These are phyloP conservation scores for Kuraishia capsulata DNA, from an alignment of 805 yeast species.

Conservation along the genomic window DNA sequence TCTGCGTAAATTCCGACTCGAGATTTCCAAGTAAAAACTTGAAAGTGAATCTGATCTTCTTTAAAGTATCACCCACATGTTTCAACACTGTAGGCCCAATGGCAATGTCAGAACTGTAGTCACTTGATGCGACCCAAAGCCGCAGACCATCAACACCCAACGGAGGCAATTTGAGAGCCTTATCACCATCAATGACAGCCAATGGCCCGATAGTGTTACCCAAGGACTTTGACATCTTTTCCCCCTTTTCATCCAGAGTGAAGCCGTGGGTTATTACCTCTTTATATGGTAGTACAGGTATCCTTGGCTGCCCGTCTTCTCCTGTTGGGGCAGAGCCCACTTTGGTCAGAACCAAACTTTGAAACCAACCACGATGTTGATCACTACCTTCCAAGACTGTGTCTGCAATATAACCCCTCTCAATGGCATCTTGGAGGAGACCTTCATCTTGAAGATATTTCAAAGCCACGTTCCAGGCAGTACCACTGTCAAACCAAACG, in stretches of 20 bases:
- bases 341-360: slow-evolving; percentile 78
- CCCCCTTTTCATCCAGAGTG: slow-evolving; percentile 74
- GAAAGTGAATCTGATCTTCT: slow-evolving; percentile 76
- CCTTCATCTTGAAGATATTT: slow-evolving; percentile 26
- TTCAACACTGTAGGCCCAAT: slow-evolving; percentile 64
- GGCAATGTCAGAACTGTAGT: slow-evolving; percentile 73
- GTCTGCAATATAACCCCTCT: slow-evolving; percentile 51
- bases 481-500: slow-evolving; percentile 98
- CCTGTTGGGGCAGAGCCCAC: slow-evolving; percentile 28
- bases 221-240: slow-evolving; percentile 88
- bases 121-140: slow-evolving; percentile 83
- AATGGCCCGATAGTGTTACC: slow-evolving; percentile 75
- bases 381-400: slow-evolving; percentile 96
- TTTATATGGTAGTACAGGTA: slow-evolving; percentile 50
- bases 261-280: slow-evolving; percentile 89
- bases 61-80: slow-evolving; percentile 71
- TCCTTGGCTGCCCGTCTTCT: no score
- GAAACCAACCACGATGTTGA: slow-evolving; percentile 99
- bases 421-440: slow-evolving; percentile 18
- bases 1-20: slow-evolving; percentile 23
- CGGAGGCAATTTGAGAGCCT: slow-evolving; percentile 39
- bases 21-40: slow-evolving; percentile 77
- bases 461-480: slow-evolving; percentile 70
- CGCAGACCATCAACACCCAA: slow-evolving; percentile 89
- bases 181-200: slow-evolving; percentile 55